These are phyloP conservation scores for Termitomyces sp. DNA, from an alignment of 768 basidiomycete genomes.

Conservation along the genomic window DNA sequence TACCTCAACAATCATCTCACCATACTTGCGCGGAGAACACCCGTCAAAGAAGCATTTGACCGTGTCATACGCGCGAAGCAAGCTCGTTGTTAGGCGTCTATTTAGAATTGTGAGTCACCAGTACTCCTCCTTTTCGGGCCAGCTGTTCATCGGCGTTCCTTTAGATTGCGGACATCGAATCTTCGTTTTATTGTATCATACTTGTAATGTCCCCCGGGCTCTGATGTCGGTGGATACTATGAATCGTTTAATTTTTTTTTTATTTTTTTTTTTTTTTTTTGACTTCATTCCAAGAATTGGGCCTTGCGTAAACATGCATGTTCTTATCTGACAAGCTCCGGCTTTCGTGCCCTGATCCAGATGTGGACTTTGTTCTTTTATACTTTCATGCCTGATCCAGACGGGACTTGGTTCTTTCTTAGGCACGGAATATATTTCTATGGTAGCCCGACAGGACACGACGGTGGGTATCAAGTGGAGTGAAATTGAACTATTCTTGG, in stretches of 20 bases:
- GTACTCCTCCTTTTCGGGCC: no score
- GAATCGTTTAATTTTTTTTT: not conserved
- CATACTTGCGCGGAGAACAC: constrained; percentile 56
- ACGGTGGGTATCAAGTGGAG: not conserved
- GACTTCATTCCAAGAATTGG: no score
- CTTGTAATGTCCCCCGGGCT: not conserved
- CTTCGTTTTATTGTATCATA: constrained; percentile 1
- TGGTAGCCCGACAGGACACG: not conserved
- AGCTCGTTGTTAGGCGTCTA: constrained; percentile 10
- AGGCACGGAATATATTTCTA: not conserved
- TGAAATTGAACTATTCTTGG: no score
- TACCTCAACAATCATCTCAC: constrained; percentile 70
- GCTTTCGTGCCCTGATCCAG: not conserved
- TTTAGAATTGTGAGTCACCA: not conserved
- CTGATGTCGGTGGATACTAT: not conserved
- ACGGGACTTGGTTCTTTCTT: not conserved
- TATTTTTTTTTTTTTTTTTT: no score
- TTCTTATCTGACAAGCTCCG: not conserved
- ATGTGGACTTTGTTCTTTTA: no score
- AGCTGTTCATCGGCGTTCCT: not conserved
- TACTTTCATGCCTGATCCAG: no score
- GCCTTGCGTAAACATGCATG: not conserved
- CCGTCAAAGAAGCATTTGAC: constrained; percentile 67
- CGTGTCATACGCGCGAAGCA: constrained; percentile 57
- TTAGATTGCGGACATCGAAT: not conserved